Evolutionary conservation across 805 yeast genomes (phyloP).

Genomic region (Yamadazyma olivae): DNA sequence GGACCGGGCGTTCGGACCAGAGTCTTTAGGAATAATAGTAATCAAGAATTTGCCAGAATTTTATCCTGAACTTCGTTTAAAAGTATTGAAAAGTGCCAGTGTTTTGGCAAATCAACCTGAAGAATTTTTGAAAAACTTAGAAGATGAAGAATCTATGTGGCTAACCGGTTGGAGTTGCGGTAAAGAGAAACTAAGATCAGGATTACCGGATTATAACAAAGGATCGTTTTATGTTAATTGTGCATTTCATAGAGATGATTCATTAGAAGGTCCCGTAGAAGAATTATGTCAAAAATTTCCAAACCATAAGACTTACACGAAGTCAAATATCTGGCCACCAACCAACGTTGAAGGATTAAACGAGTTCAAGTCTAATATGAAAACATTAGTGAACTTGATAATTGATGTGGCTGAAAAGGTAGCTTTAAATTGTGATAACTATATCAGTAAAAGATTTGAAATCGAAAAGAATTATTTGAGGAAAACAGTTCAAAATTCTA

Average conservation of each 20-base stretch:
- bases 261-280: constrained; percentile 44
- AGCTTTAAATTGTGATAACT: constrained; percentile 53
- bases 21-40: constrained; percentile 53
- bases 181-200: constrained; percentile 44
- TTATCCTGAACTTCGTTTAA: constrained; percentile 35
- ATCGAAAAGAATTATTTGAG: constrained; percentile 39
- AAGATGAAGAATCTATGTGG: constrained; percentile 49
- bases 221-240: constrained; percentile 62
- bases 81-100: constrained; percentile 43
- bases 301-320: constrained; percentile 42
- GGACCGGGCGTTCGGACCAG: constrained; percentile 50
- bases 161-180: constrained; percentile 63
- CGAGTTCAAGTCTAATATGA: constrained; percentile 34
- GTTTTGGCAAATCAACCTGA: constrained; percentile 38
- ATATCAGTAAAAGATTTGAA: constrained; percentile 25
- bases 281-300: constrained; percentile 28
- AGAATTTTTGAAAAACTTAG: constrained; percentile 33
- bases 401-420: constrained; percentile 47
- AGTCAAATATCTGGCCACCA: constrained; percentile 53
- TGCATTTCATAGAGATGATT: constrained; percentile 45
- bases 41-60: constrained; percentile 41
- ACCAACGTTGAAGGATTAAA: constrained; percentile 17
- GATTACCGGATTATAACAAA: constrained; percentile 46
- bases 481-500: constrained; percentile 45
- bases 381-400: constrained; percentile 42